Evolutionary conservation across 2,329 filamentous ascomycete species (phyloP), one percentile per base, ranked within the genome.

Genomic region (Arachnomyces sp.): DNA sequence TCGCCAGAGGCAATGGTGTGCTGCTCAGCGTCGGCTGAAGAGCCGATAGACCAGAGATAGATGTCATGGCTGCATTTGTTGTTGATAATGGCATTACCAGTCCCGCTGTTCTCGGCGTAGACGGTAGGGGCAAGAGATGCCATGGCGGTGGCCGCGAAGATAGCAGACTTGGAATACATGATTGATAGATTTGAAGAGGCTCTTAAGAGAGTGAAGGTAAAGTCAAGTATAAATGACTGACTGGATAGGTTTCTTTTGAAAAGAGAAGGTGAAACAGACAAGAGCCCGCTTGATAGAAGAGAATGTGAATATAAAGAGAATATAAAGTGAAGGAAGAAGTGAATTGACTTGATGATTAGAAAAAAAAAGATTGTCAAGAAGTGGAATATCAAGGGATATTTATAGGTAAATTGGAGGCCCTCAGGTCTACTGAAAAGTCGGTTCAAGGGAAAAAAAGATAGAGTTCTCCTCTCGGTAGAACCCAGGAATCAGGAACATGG

Each of bases 11-110:
- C 36, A 40, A 66, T 48, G 42, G 50, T 60, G 34, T 57, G 43
- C 59, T 61, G 65, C 39, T 55, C 40, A 36, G 17, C 47, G 13
- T 57, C 57, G 41, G 54, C 57, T 13, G 47, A 48, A 39, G 59
- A 49, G 45, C 56, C 43, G 31, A 66, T 60, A 39, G 64, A 65
- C 63, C 62, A 65, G 49, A 62, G 55, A 49, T 65, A 66, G 49
- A 66, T 48, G 45, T 56, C 49, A 34, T 49, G 36, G 34, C 48
- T 41, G 47, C 65, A 58, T 52, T 59, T 58, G 58, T 66, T 66
- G 49, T 55, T 47, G 45, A 66, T 63, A 43, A 43, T 49, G 43
- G 63, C 61, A 31, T 50, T 49, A 36, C 43, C 50, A 32, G 44
- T 38, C 39, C 53, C 55, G 32, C 20, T 45, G 39, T 30, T 39